Base-by-base conservation (phyloP, 495 filamentous ascomycete genomes). In the Darksidea phi region DNA sequence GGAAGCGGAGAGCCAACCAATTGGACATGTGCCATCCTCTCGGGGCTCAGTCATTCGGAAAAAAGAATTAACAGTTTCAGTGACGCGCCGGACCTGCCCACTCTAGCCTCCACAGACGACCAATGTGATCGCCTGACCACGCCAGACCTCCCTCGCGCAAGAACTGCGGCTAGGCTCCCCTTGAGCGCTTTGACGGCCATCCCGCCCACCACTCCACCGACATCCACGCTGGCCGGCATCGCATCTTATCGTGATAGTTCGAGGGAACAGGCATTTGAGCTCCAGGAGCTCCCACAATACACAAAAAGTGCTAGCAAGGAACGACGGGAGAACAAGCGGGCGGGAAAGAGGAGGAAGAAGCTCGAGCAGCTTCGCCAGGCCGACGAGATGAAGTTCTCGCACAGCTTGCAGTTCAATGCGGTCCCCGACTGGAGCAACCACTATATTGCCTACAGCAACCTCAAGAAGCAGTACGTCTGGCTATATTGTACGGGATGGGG, bases 311-410 rank as follows among this genome's bases (percentile, higher is more conserved):
- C 38, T 38, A n/a, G 46, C 5, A 21, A 10, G 26, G 43, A 13
- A 6, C 57, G 41, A 20, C 46, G 21, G 20, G 66, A 68, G 46
- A 61, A 17, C 20, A 57, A 56, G 47, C 55, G 57, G 36, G 64
- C 56, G 38, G 54, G 47, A 11, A 73, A 70, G 50, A 60, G 73
- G 18, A 63, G 61, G 47, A 63, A 67, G 59, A 78, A 78, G 69
- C 72, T 77, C 65, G 57, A 55, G 64, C 59, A 53, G 50, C 72
- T 77, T 59, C 67, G 68, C 43, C 73, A 83, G 71, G 82, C 77
- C 53, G 84, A 86, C 86, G 90, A 91, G 64, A 99, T 99, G 94
- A 97, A 97, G 84, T 99, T 99, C 80, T 97, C 94, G 49, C 94
- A 97, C 72, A 97, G 95, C 76, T 86, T 99, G 65, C 94, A 99